Conservation (phyloP, 1,284 basidiomycete species). For the Microbotryum scabiosae region DNA sequence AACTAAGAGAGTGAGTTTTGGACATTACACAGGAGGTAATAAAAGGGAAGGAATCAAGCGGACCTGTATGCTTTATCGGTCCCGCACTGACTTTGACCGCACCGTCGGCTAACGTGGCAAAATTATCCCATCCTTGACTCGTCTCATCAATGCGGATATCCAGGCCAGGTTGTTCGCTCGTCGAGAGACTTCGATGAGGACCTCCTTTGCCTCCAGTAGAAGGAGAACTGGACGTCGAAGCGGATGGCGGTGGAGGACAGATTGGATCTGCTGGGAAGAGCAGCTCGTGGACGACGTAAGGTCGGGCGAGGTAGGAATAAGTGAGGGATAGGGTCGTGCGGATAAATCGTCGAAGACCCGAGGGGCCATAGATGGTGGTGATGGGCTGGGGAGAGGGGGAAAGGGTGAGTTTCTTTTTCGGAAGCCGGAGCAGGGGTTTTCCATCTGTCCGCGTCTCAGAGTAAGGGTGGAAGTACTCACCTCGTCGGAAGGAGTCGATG, state of each 20-base stretch:
- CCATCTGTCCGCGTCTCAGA: too few species aligned
- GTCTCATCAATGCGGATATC: conserved; percentile 56
- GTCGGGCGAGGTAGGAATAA: conserved; percentile 54
- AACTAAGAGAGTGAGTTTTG: too few species aligned
- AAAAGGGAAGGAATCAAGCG: too few species aligned
- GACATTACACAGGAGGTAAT: too few species aligned
- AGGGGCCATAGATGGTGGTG: conserved; percentile 73
- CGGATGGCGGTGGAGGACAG: conserved; percentile 43
- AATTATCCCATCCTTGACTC: conserved; percentile 58
- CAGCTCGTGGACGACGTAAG: conserved; percentile 74
- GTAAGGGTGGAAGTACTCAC: conserved; percentile 8
- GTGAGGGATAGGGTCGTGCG: conserved; percentile 66
- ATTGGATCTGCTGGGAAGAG: conserved; percentile 48
- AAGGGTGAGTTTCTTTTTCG: background rate
- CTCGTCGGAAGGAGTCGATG: conserved; percentile 31
- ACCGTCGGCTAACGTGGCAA: conserved; percentile 42
- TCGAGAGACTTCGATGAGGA: conserved; percentile 47
- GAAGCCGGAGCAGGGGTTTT: conserved; percentile 2
- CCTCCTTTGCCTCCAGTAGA: conserved; percentile 31
- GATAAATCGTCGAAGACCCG: conserved; percentile 68
- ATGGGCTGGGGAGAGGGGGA: conserved; percentile 43
- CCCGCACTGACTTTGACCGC: conserved; percentile 63
- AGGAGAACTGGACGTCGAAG: conserved; percentile 39
- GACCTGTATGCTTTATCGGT: conserved; percentile 71
- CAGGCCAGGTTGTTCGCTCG: conserved; percentile 58